Conservation (phyloP, 2,329 filamentous ascomycete species). For the Ascochyta fabae region DNA sequence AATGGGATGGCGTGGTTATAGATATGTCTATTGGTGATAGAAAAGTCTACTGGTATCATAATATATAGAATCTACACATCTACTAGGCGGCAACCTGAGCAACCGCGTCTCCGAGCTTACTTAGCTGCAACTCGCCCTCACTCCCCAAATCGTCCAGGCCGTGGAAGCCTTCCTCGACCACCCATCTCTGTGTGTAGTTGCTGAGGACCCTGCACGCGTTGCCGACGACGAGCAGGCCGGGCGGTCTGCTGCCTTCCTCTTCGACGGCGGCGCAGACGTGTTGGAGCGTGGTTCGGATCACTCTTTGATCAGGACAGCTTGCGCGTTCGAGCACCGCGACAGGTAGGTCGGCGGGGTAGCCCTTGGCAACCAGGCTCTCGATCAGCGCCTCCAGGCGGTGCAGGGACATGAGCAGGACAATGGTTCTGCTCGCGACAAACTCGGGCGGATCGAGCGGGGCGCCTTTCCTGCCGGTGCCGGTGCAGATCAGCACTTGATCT, state of each 20-base stretch:
- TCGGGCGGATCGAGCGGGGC: slow-evolving; percentile 80
- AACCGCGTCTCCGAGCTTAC: slow-evolving; percentile 22
- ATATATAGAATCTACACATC: too few relatives aligned
- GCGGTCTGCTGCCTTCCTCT: slow-evolving; percentile 85
- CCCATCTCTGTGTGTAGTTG: slow-evolving; percentile 70
- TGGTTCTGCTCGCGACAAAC: slow-evolving; percentile 77
- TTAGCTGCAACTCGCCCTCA: slow-evolving; percentile 32
- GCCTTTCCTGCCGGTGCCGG: slow-evolving; percentile 91
- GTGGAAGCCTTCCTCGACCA: slow-evolving; percentile 84
- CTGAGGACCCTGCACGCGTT: slow-evolving; percentile 80
- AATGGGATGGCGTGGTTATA: too few relatives aligned
- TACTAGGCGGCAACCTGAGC: slow-evolving; percentile 7
- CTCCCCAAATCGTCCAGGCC: slow-evolving; percentile 64
- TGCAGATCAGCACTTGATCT: slow-evolving; percentile 95
- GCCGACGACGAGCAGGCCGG: slow-evolving; percentile 86
- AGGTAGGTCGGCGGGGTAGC: slow-evolving; percentile 78
- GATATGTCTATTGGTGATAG: too few relatives aligned
- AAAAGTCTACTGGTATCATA: too few relatives aligned
- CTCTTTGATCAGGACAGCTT: slow-evolving; percentile 90
- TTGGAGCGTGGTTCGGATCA: slow-evolving; percentile 85
- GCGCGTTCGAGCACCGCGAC: slow-evolving; percentile 94
- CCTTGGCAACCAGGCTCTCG: slow-evolving; percentile 62
- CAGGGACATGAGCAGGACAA: slow-evolving; percentile 94
- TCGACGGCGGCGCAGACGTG: slow-evolving; percentile 84
- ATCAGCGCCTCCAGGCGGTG: slow-evolving; percentile 82